Evolutionary conservation across 768 basidiomycete genomes (phyloP).

Genomic region (Hemileccinum rubropunctum): DNA sequence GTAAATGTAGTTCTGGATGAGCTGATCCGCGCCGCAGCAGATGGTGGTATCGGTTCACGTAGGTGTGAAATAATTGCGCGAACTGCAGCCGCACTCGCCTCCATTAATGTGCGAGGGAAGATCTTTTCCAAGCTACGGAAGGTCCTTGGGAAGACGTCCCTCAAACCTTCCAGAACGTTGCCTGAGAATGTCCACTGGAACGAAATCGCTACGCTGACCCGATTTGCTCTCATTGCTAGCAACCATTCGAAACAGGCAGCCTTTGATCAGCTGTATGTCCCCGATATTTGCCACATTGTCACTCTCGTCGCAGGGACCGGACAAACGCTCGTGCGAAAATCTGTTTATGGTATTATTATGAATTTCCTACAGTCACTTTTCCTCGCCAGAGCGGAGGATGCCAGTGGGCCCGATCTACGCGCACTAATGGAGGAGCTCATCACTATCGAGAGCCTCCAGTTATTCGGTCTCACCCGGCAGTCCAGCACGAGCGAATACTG

Average conservation of each 20-base stretch:
- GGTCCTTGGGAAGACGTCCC: constrained; percentile 71
- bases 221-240: constrained; percentile 70
- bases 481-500: constrained; percentile 69
- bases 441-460: constrained; percentile 51
- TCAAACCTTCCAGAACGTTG: constrained; percentile 59
- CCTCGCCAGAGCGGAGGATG: constrained; percentile 55
- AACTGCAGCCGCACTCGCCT: constrained; percentile 69
- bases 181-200: constrained; percentile 74
- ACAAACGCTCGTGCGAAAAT: constrained; percentile 68
- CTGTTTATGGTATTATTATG: constrained; percentile 77
- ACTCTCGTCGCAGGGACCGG: constrained; percentile 78
- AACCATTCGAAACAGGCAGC: constrained; percentile 61
- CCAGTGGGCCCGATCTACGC: constrained; percentile 56
- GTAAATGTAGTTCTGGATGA: constrained; percentile 78
- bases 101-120: constrained; percentile 74
- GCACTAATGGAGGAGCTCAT: constrained; percentile 61
- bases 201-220: constrained; percentile 77
- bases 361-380: constrained; percentile 81
- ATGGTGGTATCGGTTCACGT: constrained; percentile 73
- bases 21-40: constrained; percentile 76
- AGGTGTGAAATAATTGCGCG: constrained; percentile 76
- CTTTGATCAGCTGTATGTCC: constrained; percentile 74
- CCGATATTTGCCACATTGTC: constrained; percentile 79
- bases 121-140: constrained; percentile 78
- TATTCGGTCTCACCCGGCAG: constrained; percentile 71